Evolutionary conservation across 768 basidiomycete species (phyloP).

Genomic region (Suillus subalutaceus): DNA sequence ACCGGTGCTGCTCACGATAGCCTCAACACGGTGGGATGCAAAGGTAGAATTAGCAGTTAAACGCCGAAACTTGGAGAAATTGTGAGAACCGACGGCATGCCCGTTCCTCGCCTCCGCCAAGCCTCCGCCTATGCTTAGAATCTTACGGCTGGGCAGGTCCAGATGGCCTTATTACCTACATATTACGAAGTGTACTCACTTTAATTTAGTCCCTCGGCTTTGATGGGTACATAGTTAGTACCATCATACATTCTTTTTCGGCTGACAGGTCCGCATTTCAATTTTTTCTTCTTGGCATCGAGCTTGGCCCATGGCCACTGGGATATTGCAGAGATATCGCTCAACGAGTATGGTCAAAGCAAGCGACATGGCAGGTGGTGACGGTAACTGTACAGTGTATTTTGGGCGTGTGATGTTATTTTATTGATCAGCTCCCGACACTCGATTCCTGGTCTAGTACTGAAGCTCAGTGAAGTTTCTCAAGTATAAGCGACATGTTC

Average conservation of each 20-base stretch:
- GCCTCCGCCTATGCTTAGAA: too few relatives aligned
- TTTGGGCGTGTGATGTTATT: neutral
- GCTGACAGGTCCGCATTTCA: neutral
- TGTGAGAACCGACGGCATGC: neutral
- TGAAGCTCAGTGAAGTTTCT: neutral
- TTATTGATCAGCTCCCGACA: neutral
- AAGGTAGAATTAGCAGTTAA: neutral
- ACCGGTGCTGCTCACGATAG: neutral
- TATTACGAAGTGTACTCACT: neutral
- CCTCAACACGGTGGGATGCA: neutral
- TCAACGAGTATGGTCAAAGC: neutral
- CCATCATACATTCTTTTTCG: neutral
- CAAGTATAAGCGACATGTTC: neutral
- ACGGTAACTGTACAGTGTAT: neutral
- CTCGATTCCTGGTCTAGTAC: too few relatives aligned
- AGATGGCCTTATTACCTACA: neutral
- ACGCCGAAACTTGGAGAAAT: neutral
- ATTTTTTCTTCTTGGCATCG: neutral
- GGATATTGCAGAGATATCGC: neutral
- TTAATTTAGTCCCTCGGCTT: neutral
- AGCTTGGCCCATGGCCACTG: neutral
- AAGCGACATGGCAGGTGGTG: neutral
- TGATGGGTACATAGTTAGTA: neutral
- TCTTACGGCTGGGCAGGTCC: neutral
- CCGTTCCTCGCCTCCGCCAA: constrained; percentile 2